Conservation (phyloP, 73 alveolate genomes). For the Paramecium octaurelia region DNA sequence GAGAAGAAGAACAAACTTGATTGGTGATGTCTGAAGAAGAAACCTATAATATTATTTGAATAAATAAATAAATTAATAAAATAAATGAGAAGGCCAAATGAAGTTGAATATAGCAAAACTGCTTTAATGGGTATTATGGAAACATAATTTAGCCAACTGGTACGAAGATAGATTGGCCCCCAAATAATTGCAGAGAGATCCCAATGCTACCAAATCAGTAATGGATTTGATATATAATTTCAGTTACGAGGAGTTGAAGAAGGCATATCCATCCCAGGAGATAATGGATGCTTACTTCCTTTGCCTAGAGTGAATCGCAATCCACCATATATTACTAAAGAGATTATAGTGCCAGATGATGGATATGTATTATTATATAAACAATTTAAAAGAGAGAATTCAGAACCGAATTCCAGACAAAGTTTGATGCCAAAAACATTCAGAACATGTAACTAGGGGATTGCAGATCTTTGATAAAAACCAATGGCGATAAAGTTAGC, state of each 20-base stretch:
- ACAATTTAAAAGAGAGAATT: conserved; percentile 14
- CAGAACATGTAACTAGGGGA: conserved; percentile 15
- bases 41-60: neutral
- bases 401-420: conserved; percentile 33
- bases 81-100: conserved; percentile 42
- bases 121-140: conserved; percentile 14
- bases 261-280: conserved; percentile 50
- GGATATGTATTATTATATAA: neutral
- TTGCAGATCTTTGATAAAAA: conserved; percentile 18
- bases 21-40: neutral
- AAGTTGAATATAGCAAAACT: conserved; percentile 33
- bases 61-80: neutral
- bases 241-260: conserved; percentile 38
- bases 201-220: conserved; percentile 32
- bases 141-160: conserved; percentile 7
- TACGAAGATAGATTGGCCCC: conserved; percentile 52
- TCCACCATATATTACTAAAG: conserved; percentile 46
- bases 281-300: conserved; percentile 45
- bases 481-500: neutral
- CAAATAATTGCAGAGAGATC: neutral
- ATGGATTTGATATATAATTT: neutral
- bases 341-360: conserved; percentile 46
- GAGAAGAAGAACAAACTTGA: neutral
- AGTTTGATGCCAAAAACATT: conserved; percentile 13
- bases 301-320: conserved; percentile 34